Evolutionary conservation across 768 basidiomycete species (phyloP).

Genomic region (Hericium rajendrae): DNA sequence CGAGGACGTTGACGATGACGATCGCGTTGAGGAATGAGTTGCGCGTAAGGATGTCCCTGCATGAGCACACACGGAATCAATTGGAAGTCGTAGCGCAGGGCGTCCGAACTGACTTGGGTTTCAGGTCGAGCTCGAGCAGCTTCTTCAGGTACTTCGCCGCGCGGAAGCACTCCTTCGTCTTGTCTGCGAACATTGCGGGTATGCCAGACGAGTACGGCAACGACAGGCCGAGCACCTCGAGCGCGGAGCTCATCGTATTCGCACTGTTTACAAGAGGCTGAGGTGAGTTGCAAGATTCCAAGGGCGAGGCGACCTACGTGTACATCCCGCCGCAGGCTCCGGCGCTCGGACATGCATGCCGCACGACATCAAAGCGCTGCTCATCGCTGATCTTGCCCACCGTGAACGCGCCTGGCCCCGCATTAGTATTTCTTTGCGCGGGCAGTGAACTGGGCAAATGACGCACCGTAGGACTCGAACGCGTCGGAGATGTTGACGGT

Average conservation of each 20-base stretch:
- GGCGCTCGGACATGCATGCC: slow-evolving; percentile 76
- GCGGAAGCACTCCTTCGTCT: slow-evolving; percentile 71
- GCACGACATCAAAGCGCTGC: slow-evolving; percentile 75
- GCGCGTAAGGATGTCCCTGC: slow-evolving; percentile 55
- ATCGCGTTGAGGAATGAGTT: slow-evolving; percentile 79
- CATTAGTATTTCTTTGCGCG: background rate
- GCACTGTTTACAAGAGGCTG: slow-evolving; percentile 33
- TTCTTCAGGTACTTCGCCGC: slow-evolving; percentile 71
- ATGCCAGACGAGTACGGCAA: slow-evolving; percentile 75
- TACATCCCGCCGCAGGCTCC: slow-evolving; percentile 89
- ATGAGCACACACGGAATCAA: background rate
- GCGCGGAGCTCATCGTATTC: slow-evolving; percentile 80
- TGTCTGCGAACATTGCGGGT: slow-evolving; percentile 67
- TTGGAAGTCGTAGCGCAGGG: background rate
- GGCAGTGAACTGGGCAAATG: background rate
- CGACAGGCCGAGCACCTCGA: slow-evolving; percentile 81
- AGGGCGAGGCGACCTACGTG: slow-evolving; percentile 36
- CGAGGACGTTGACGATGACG: slow-evolving; percentile 65
- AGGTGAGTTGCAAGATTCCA: background rate
- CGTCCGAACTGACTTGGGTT: slow-evolving; percentile 46
- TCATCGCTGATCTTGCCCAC: slow-evolving; percentile 73
- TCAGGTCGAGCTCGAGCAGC: slow-evolving; percentile 68
- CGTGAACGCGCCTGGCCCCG: slow-evolving; percentile 52
- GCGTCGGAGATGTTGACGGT: slow-evolving; percentile 78
- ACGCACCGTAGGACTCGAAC: slow-evolving; percentile 71